Percentiles rank a stretch among this genome's conserved stretches.
Evolutionary conservation across 2,329 filamentous ascomycete species (phyloP).

Genomic region (Diaporthe citri): DNA sequence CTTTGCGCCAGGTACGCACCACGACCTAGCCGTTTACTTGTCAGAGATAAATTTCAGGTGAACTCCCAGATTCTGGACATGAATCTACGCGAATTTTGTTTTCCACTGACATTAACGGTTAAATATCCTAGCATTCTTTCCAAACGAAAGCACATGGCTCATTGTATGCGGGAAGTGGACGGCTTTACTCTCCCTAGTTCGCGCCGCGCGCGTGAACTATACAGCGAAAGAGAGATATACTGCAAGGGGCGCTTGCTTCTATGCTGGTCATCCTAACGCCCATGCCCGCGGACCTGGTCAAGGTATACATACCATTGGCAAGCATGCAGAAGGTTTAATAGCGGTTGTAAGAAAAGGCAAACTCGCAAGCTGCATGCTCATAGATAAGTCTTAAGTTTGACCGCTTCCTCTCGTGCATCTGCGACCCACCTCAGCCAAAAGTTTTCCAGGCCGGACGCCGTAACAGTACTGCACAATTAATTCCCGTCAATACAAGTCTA

Average conservation of each 20-base stretch:
- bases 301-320: background rate
- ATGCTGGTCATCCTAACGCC: background rate
- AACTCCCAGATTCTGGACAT: background rate
- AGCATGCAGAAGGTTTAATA: background rate
- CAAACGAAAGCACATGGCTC: background rate
- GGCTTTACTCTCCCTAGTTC: background rate
- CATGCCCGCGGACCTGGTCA: background rate
- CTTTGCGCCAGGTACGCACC: background rate
- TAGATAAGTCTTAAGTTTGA: constrained; percentile 21
- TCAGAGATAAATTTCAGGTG: background rate
- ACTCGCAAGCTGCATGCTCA: background rate
- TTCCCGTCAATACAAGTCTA: background rate
- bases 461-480: background rate
- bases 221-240: background rate
- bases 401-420: background rate
- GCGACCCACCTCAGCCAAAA: background rate
- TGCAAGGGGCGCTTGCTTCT: constrained; percentile 1
- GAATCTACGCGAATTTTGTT: background rate
- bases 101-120: background rate
- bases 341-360: constrained; percentile 9
- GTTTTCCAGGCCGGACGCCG: constrained; percentile 8
- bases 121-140: background rate
- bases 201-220: constrained; percentile 9
- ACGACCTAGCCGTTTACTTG: background rate
- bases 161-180: background rate